A percentile compares a stretch with the other conserved stretches of the same genome.
Conservation (phyloP, 805 yeast species). For the Lipomyces orientalis region DNA sequence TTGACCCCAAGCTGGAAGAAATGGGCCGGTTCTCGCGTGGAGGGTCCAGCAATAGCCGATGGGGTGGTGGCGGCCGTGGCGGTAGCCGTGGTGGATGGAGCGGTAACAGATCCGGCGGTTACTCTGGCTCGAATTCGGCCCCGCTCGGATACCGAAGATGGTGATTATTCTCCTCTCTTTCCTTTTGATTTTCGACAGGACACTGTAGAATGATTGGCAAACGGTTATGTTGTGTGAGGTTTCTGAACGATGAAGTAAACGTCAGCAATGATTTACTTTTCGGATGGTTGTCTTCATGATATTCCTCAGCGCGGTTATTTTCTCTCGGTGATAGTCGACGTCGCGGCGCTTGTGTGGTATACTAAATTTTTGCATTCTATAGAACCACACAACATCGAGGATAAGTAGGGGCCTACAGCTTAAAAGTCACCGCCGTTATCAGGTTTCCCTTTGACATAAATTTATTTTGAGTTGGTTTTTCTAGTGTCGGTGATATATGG, state of each 20-base stretch:
- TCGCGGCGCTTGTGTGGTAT: not conserved
- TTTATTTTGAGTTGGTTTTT: not conserved
- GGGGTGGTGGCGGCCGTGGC: slow-evolving; percentile 54
- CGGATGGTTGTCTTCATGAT: not conserved
- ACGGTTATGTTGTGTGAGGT: not conserved
- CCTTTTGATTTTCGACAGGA: not conserved
- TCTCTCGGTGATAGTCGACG: not conserved
- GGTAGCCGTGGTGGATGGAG: slow-evolving; percentile 50
- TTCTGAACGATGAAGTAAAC: not conserved
- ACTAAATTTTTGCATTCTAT: slow-evolving; percentile 1
- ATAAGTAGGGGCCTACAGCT: not conserved
- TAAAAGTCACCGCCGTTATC: not conserved
- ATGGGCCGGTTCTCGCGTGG: slow-evolving; percentile 78
- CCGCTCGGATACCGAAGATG: slow-evolving; percentile 49
- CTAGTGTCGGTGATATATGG: not conserved
- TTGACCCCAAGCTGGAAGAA: slow-evolving; percentile 79
- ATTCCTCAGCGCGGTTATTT: not conserved
- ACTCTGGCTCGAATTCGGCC: slow-evolving; percentile 50
- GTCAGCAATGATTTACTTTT: not conserved
- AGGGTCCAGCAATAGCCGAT: slow-evolving; percentile 64
- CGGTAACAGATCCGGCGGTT: slow-evolving; percentile 42
- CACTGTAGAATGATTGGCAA: not conserved
- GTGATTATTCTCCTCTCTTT: slow-evolving; percentile 31
- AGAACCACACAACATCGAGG: not conserved
- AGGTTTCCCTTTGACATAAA: not conserved